A percentile compares a stretch with the other conserved stretches of the same genome.
Evolutionary conservation across 805 yeast genomes (phyloP).

Genomic region (Candida vartiovaarae): DNA sequence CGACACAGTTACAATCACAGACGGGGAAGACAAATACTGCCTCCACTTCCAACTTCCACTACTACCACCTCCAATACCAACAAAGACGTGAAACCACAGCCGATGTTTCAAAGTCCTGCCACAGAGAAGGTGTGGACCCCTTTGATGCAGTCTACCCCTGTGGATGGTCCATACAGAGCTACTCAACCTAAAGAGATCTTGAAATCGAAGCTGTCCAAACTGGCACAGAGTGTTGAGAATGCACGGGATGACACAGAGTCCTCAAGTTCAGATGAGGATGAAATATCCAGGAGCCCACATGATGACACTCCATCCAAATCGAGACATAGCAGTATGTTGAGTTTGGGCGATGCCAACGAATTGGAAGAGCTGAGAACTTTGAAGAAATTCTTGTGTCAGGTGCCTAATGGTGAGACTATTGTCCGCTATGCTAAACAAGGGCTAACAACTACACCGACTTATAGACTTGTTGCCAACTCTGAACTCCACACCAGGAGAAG

Average conservation of each 20-base stretch:
- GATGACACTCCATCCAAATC: conserved; percentile 21
- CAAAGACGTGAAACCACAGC: not conserved
- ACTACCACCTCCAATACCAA: not conserved
- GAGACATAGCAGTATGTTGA: conserved; percentile 3
- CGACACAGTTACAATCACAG: not conserved
- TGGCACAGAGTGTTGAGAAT: conserved; percentile 13
- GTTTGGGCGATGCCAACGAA: conserved; percentile 5
- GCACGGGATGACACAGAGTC: not conserved
- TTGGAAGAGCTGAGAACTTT: conserved; percentile 16
- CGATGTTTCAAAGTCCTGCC: conserved; percentile 7
- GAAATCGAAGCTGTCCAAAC: conserved; percentile 19
- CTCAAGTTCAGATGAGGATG: conserved; percentile 4
- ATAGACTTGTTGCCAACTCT: not conserved
- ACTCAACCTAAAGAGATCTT: conserved; percentile 22
- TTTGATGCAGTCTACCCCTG: conserved; percentile 22
- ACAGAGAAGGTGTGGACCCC: conserved; percentile 19
- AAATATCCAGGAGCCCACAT: conserved; percentile 1
- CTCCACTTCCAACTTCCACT: not conserved
- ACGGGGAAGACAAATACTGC: not conserved
- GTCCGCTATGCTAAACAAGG: not conserved
- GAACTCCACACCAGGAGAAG: not conserved
- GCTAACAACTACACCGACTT: not conserved
- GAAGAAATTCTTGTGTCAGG: conserved; percentile 7
- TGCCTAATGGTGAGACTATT: conserved; percentile 10
- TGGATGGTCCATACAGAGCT: conserved; percentile 6